Conservation (phyloP, 345 rosid species). For the Arabis hirsuta region DNA sequence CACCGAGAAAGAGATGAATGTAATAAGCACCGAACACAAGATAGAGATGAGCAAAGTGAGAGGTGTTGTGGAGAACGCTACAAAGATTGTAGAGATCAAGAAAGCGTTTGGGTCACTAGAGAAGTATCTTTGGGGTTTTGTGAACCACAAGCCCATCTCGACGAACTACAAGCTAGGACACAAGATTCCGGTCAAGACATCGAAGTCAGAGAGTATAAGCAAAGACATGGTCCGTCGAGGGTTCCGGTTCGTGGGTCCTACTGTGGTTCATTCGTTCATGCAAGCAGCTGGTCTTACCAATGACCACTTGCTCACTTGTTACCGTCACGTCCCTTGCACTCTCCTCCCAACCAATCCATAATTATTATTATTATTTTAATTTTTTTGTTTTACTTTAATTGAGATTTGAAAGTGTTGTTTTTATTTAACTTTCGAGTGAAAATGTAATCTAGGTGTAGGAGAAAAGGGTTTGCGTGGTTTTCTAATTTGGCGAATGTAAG, state of each 20-base stretch:
- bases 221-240: slow-evolving; percentile 72
- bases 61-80: slow-evolving; percentile 42
- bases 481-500: slow-evolving; percentile 24
- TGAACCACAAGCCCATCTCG: slow-evolving; percentile 53
- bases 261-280: slow-evolving; percentile 69
- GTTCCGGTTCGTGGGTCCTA: slow-evolving; percentile 67
- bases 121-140: slow-evolving; percentile 67
- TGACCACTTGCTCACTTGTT: slow-evolving; percentile 64
- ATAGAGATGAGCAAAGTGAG: slow-evolving; percentile 45
- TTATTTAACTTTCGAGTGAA: slow-evolving; percentile 38
- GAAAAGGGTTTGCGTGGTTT: slow-evolving; percentile 11
- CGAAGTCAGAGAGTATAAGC: slow-evolving; percentile 69
- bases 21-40: slow-evolving; percentile 37
- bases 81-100: slow-evolving; percentile 38
- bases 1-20: slow-evolving; percentile 38
- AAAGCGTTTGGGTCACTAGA: slow-evolving; percentile 52
- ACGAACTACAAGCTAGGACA: slow-evolving; percentile 54
- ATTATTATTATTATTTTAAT: not conserved
- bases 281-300: slow-evolving; percentile 72
- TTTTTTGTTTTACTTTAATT: not conserved
- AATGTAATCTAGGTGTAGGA: slow-evolving; percentile 31
- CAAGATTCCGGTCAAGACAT: slow-evolving; percentile 65
- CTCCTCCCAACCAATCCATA: slow-evolving; percentile 28
- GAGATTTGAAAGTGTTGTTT: slow-evolving; percentile 33
- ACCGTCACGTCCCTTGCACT: slow-evolving; percentile 40